Evolutionary conservation across 1,139 yeast species (phyloP).

Genomic region (Candida neerlandica): DNA sequence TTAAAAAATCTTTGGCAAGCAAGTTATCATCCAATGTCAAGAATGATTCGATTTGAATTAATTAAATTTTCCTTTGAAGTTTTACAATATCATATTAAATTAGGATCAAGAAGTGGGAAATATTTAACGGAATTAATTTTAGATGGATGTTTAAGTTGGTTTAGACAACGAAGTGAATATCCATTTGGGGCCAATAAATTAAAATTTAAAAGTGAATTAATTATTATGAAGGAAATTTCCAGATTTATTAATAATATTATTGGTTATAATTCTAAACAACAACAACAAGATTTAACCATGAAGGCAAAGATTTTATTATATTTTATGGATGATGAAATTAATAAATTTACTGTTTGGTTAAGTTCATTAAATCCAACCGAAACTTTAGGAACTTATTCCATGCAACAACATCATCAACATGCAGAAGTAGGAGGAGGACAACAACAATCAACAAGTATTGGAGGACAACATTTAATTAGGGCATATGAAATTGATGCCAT

Average conservation of each 20-base stretch:
- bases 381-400: conserved; percentile 38
- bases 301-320: conserved; percentile 57
- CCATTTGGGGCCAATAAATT: conserved; percentile 86
- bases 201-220: conserved; percentile 70
- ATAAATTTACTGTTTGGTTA: conserved; percentile 76
- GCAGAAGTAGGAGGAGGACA: no score
- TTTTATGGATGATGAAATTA: conserved; percentile 76
- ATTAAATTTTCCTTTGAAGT: conserved; percentile 69
- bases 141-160: conserved; percentile 80
- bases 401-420: no score
- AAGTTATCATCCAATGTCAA: conserved; percentile 79
- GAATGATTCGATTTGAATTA: conserved; percentile 74
- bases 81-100: conserved; percentile 54
- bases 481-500: conserved; percentile 74
- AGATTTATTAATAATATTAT: conserved; percentile 27
- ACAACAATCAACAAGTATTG: no score
- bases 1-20: conserved; percentile 59
- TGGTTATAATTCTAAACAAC: conserved; percentile 26
- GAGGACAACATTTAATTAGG: conserved; percentile 38
- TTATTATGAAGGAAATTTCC: conserved; percentile 58
- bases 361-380: conserved; percentile 61
- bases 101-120: conserved; percentile 48
- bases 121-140: conserved; percentile 55
- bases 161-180: conserved; percentile 60
- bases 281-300: no score